phyloP scores from a whole-genome alignment of 2,329 filamentous ascomycete species.

The Lecanosticta acicola region DNA sequence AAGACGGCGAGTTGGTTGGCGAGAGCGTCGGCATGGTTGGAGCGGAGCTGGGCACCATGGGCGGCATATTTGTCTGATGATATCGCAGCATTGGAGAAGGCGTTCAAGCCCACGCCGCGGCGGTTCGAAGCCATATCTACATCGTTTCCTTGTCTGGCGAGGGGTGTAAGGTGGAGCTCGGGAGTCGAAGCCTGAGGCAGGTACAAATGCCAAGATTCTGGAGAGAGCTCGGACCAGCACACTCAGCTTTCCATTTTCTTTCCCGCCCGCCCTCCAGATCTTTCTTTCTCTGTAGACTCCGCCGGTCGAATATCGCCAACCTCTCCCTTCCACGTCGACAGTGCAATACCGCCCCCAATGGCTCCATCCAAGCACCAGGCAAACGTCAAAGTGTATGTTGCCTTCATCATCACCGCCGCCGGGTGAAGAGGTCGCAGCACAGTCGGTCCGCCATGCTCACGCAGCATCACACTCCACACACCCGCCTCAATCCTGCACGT shows the following conservation, averaged over 20 bases:
- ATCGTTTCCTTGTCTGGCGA: conserved; percentile 1
- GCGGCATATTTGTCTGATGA: conserved; percentile 84
- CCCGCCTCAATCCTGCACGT: conserved; percentile 32
- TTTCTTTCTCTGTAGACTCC: conserved; percentile 12
- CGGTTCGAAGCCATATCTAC: conserved; percentile 47
- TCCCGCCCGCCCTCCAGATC: not conserved
- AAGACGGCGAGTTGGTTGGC: conserved; percentile 94
- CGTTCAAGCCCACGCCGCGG: conserved; percentile 83
- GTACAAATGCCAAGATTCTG: not conserved
- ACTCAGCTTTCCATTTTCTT: not conserved
- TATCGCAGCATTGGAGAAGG: conserved; percentile 79
- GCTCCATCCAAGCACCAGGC: conserved; percentile 38
- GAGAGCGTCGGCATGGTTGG: conserved; percentile 75
- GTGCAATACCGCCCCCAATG: conserved; percentile 48
- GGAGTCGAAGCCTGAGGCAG: not conserved
- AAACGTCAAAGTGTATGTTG: conserved; percentile 54
- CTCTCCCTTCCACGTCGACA: conserved; percentile 21
- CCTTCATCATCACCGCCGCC: conserved; percentile 16
- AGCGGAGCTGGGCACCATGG: conserved; percentile 82
- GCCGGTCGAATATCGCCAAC: conserved; percentile 38
- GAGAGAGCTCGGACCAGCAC: not conserved
- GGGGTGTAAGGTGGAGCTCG: conserved; percentile 1
- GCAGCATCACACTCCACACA: conserved; percentile 23
- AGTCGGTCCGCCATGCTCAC: conserved; percentile 66
- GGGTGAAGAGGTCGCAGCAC: conserved; percentile 57